phyloP scores from a whole-genome alignment of 2,329 filamentous ascomycete genomes.

The Aschersonia sp. region DNA sequence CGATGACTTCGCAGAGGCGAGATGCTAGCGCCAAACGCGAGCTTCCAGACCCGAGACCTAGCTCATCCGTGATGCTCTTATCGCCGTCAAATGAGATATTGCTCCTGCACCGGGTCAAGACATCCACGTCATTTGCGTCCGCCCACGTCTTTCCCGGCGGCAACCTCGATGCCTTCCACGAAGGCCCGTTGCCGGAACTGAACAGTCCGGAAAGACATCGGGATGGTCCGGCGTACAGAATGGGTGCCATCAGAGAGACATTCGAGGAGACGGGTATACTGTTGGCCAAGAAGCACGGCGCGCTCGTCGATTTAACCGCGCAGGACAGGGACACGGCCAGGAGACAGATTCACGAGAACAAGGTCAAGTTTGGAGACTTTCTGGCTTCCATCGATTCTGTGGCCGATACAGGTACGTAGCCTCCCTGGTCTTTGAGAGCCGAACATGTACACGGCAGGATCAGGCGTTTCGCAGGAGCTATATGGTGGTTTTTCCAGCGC shows the following conservation, averaged over 20 bases:
- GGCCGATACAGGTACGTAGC: constrained; percentile 46
- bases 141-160: constrained; percentile 95
- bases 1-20: constrained; percentile 5
- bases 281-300: constrained; percentile 42
- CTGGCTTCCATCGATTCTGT: constrained; percentile 37
- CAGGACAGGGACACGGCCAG: constrained; percentile 51
- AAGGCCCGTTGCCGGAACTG: constrained; percentile 39
- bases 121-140: constrained; percentile 71
- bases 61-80: constrained; percentile 68
- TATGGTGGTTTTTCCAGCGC: too few relatives aligned
- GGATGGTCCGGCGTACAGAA: constrained; percentile 61
- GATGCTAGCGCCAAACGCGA: constrained; percentile 8
- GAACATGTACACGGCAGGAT: too few relatives aligned
- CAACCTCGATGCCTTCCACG: constrained; percentile 63
- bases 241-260: constrained; percentile 76
- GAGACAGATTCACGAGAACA: constrained; percentile 51
- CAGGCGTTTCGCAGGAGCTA: too few relatives aligned
- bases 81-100: constrained; percentile 80
- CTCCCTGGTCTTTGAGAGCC: not conserved
- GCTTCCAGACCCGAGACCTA: constrained; percentile 40
- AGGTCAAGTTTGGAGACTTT: constrained; percentile 55
- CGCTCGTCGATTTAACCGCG: constrained; percentile 46
- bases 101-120: constrained; percentile 72
- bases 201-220: constrained; percentile 44
- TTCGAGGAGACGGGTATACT: constrained; percentile 93